These are phyloP conservation scores for Kluyveromyces dobzhanskii DNA, from an alignment of 805 yeast genomes.

Conservation along the genomic window DNA sequence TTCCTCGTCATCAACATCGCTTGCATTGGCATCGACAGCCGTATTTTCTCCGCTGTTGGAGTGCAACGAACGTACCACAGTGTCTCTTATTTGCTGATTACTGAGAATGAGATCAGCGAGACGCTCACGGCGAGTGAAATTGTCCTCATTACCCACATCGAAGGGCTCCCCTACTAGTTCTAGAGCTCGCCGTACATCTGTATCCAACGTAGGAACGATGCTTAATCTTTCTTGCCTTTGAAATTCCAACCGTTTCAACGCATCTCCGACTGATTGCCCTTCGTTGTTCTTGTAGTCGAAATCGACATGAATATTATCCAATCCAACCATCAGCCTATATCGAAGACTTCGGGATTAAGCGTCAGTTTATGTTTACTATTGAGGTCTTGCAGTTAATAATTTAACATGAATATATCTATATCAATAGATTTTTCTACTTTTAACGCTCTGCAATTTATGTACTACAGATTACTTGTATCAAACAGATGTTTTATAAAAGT, in stretches of 20 bases:
- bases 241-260: conserved; percentile 20
- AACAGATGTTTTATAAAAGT: too few relatives aligned
- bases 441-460: too few relatives aligned
- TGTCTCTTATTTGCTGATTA: conserved; percentile 19
- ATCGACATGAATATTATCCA: conserved; percentile 6
- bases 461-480: too few relatives aligned
- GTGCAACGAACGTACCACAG: conserved; percentile 5
- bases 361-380: too few relatives aligned
- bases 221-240: conserved; percentile 20
- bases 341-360: too few relatives aligned
- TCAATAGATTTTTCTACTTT: too few relatives aligned
- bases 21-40: conserved; percentile 5
- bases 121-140: conserved; percentile 52
- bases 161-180: conserved; percentile 48
- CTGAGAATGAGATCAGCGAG: conserved; percentile 38
- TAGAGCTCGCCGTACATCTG: conserved; percentile 45
- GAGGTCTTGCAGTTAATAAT: too few relatives aligned
- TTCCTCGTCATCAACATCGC: conserved; percentile 57
- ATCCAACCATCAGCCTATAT: not conserved
- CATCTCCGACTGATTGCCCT: conserved; percentile 23
- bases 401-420: too few relatives aligned
- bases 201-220: conserved; percentile 58
- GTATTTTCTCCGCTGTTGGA: not conserved
- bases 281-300: conserved; percentile 11
- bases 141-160: conserved; percentile 50